A percentile compares a stretch with the other conserved stretches of the same genome.
Conservation (phyloP, 768 basidiomycete genomes). For the Tulasnella sp. region DNA sequence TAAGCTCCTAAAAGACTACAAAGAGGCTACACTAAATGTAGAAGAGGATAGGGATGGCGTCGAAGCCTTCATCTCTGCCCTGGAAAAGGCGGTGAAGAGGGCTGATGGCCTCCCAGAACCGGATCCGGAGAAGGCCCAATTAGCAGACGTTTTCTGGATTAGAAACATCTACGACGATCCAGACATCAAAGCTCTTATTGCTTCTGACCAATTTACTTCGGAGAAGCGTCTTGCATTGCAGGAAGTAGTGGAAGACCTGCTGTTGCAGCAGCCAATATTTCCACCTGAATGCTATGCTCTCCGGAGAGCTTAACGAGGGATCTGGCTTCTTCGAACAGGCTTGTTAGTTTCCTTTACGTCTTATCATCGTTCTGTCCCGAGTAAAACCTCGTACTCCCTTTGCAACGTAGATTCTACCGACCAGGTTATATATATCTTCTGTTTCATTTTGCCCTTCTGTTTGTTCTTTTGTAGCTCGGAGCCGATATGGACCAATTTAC, state of each 20-base stretch:
- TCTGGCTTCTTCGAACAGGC: too few species aligned
- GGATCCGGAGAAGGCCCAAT: background rate
- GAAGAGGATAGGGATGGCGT: background rate
- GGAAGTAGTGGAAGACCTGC: background rate
- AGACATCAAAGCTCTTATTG: background rate
- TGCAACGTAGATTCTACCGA: too few species aligned
- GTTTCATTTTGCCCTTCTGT: too few species aligned
- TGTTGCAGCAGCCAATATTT: background rate
- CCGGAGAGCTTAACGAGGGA: background rate
- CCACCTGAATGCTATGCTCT: constrained; percentile 1
- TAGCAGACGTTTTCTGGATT: background rate
- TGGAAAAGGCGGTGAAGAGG: background rate
- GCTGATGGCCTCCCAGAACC: background rate
- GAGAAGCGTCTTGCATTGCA: background rate
- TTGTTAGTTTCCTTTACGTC: too few species aligned
- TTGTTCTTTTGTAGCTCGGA: too few species aligned
- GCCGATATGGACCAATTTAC: too few species aligned
- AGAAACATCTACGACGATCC: background rate
- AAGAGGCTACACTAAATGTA: background rate
- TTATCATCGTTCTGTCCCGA: too few species aligned
- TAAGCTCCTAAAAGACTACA: background rate
- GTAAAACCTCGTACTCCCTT: too few species aligned
- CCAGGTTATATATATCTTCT: too few species aligned
- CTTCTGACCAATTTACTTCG: background rate
- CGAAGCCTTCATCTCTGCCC: background rate